Base-by-base conservation (phyloP, 257 asterid species). In the Misopates orontium region DNA sequence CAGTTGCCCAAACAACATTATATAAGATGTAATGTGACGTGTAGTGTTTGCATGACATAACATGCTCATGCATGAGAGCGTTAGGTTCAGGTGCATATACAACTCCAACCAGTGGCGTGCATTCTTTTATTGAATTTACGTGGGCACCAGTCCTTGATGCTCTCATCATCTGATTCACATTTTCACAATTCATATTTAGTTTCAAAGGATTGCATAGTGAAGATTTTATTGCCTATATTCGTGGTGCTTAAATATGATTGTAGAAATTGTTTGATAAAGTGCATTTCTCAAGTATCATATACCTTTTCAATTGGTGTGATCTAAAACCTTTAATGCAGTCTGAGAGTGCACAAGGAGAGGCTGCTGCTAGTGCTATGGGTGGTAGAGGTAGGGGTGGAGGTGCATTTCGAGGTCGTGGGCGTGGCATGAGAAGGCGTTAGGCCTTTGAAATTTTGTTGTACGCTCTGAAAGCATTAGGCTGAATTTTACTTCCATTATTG, bases 311-410 rank as follows among this genome's bases (percentile, higher is more conserved):
- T 54, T 5, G 10, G 28, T 59, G 21, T 15, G 36, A 17, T 13
- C 36, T 8, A 16, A 20, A 8, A 5, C 23, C 25, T 31, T 0
- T 20, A 62, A 68, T 65, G 73, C 79, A 94, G 99, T 94, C 97
- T 5, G 97, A 94, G 87, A 94, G 99, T 77, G 97, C 99, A 42
- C 97, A 94, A 80, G 99, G 99, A 70, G 99, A 88, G 56, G 99
- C 97, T 45, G 96, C 97, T 2, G 87, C 87, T 1, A 31, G 84
- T 53, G 90, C 93, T 56, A 89, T 87, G 96, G 96, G 95, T 24
- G 88, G 89, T 36, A 76, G 96, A 77, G 90, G 96, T 44, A 85
- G 91, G 4, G 95, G 96, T n/a, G 78, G 82, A 39, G 78, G 79
- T 40, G 85, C 79, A 52, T 68, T 72, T 56, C 80, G 94, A 12